phyloP scores from a whole-genome alignment of 495 filamentous ascomycete genomes.

The Penicillium silybi region DNA sequence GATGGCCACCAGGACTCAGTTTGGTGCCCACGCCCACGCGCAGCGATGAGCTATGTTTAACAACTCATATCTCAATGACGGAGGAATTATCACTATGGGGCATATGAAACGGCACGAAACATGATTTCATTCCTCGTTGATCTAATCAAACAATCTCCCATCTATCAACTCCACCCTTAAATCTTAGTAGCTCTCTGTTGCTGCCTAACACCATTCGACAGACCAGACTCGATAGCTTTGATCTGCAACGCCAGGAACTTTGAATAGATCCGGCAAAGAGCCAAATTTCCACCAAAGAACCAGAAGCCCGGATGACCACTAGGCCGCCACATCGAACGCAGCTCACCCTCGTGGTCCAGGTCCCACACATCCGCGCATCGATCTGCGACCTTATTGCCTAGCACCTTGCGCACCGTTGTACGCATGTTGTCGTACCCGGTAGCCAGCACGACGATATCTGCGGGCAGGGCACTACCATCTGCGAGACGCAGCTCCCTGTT shows the following conservation, averaged over 20 bases:
- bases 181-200: constrained; percentile 8
- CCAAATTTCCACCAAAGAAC: constrained; percentile 77
- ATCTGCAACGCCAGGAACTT: constrained; percentile 71
- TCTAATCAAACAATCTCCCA: not conserved
- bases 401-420: constrained; percentile 53
- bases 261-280: constrained; percentile 67
- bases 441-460: constrained; percentile 76
- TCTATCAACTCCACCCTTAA: not conserved
- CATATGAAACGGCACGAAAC: not conserved
- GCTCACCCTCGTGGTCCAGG: constrained; percentile 72
- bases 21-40: not conserved
- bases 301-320: constrained; percentile 73
- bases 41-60: not conserved
- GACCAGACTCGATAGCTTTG: constrained; percentile 59
- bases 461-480: constrained; percentile 61
- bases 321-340: constrained; percentile 64
- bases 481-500: constrained; percentile 53
- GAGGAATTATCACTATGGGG: not conserved
- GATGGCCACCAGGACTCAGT: too few relatives aligned
- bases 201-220: constrained; percentile 9
- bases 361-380: constrained; percentile 72
- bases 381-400: constrained; percentile 67
- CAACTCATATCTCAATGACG: not conserved
- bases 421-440: constrained; percentile 83
- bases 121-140: not conserved